Base-by-base conservation (phyloP, 2,329 filamentous ascomycete genomes). In the Corinectria fuckeliana region DNA sequence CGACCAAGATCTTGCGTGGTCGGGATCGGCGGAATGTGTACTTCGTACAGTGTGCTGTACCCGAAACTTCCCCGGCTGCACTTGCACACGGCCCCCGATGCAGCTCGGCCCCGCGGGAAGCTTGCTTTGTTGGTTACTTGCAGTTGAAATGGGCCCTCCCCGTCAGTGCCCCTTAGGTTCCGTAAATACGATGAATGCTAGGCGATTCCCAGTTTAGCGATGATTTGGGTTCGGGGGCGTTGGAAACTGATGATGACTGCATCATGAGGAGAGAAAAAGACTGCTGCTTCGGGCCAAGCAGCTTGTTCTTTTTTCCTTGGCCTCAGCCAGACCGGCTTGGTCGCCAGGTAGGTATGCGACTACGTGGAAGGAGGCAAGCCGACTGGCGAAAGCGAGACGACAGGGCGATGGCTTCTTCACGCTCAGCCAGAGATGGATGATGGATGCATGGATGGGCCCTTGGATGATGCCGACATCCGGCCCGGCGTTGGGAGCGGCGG, bases 401-500 rank as follows among this genome's bases (percentile, higher is more conserved):
- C 8, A n/a, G 6, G 34, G 26, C 16, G 21, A 25, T 20, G 36
- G 42, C 28, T 52, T 42, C 28, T 36, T 20, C 4, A 25, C 18
- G 25, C 28, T 32, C 26, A 34, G 21, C 9, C 18, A 30, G 21
- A 7, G 7, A 18, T 7, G 20, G 21, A 30, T n/a, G 21, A 30
- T n/a, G 14, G 13, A 26, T 26, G 23, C 47, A 42, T 38, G 47
- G 45, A 38, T 56, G 53, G 30, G 32, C 48, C 25, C 51, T 47
- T n/a, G n/a, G n/a, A n/a, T n/a, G 42, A 30, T 51, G 54, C 48
- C 54, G 48, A 51, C 30, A 51, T 48, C 54, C 41, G 47, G 26
- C 14, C 25, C 18, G 48, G 4, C 14, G 8, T 20, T 44, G 50
- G 14, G 23, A 41, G 47, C 54, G 34, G 38, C 21, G 52, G 53